Evolutionary conservation across 2,329 filamentous ascomycete species (phyloP), one percentile per base, ranked within the genome.

Genomic region (Aspergillus ochraceoroseus): DNA sequence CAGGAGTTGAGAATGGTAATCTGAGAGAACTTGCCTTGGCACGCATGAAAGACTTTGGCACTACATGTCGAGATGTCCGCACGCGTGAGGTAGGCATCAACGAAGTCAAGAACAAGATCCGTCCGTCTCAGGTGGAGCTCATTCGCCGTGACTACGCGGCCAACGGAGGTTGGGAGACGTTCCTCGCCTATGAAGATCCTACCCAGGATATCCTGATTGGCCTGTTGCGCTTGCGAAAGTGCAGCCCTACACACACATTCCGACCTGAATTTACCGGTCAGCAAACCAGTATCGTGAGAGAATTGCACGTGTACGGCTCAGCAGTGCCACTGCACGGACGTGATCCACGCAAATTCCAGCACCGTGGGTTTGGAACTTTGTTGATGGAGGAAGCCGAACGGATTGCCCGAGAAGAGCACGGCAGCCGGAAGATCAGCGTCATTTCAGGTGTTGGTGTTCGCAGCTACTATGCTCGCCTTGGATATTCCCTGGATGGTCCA

Each of bases 31-130:
- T 98, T 33, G 90, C 92, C 0, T 72, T 98, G 40, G 88, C 89
- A n/a, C 77, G 92, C 14, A 98, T 98, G 94, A 95, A 95, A 66
- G 92, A 98, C 63, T 96, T 98, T 54, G 94, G 94, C 34, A 98
- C 92, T 0, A 87, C 87, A 1, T 98, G 94, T 62, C 87, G 94
- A 49, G 92, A 98, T 57, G 92, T 98, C 15, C 83, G 92, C 9
- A 98, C 92, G 1, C 81, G 92, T 45, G 92, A 98, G 68, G 92
- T 98, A 15, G 92, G 92, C 44, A 89, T 98, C 68, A 98, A 98
- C 64, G 92, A 98, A 69, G 90, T 98, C 51, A 98, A 98, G 72
- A 83, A 98, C 73, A 96, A 96, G 72, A 95, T 98, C 53, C 78
- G 90, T 1, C 92, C 92, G 0, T 94, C 89, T 52, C 90, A 98